Base-by-base conservation (phyloP, 2,329 filamentous ascomycete genomes). In the Colletotrichum aenigma region DNA sequence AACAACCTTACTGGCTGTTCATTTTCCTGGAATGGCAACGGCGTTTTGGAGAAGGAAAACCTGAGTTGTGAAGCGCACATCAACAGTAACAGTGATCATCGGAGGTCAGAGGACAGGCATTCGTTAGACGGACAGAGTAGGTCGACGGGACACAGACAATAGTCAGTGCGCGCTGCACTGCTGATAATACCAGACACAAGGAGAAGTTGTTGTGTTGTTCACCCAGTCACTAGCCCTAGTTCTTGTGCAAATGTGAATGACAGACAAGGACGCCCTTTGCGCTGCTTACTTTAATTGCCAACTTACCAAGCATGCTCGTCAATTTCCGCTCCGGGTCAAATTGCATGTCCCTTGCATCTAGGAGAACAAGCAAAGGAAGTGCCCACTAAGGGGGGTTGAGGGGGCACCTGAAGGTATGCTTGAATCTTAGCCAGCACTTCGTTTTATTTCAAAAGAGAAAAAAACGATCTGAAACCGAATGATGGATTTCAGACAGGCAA, bases 11-110 rank as follows among this genome's bases (percentile, higher is more conserved):
- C 18, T 21, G 43, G 43, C 43, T 48, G 18, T 48, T 48, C 34
- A 24, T 48, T 12, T 48, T 21, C 12, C 24, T 38, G 74, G 43
- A 43, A 36, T 60, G 34, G 52, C 36, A 71, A 28, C 6, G 74
- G 74, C 71, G 74, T 76, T 76, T 66, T 62, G 74, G 74, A 75
- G 74, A 76, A 56, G 56, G 58, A 76, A 76, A 76, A 43, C 48
- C 28, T 43, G 36, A 34, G 26, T 52, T 30, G 61, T 30, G 24
- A 32, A 24, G 8, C 24, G 12, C 26, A 65, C 13, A 26, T 43
- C 28, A 34, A 62, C 69, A 65, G 70, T 73, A 24, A 34, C 69
- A 64, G 56, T 32, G 34, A 18, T 8, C 30, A 55, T 26, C 34
- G 61, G 32, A 48, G 38, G 38, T 38, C 38, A n/a, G 18, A 67